These are phyloP conservation scores for Globisporangium ultimum DNA, from an alignment of 352 stramenopile species.

Conservation along the genomic window DNA sequence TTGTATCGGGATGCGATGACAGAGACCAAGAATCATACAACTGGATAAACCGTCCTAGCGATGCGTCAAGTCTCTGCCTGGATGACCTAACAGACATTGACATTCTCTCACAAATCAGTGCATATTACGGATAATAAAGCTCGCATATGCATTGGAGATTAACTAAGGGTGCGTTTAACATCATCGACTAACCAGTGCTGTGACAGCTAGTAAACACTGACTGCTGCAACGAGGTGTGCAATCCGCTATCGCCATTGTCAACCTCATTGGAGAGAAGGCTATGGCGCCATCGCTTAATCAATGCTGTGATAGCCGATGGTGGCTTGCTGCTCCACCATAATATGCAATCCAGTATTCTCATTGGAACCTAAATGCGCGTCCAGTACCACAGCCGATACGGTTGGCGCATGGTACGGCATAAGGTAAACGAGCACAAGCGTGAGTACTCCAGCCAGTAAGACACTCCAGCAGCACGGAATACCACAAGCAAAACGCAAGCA, in stretches of 20 bases:
- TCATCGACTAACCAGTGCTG: not conserved
- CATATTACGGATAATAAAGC: slow-evolving; percentile 23
- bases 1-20: not conserved
- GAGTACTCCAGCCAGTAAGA: not conserved
- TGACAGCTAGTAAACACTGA: not conserved
- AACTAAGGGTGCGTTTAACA: not conserved
- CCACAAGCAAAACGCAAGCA: not conserved
- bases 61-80: slow-evolving; percentile 41
- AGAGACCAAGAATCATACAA: slow-evolving; percentile 8
- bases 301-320: not conserved
- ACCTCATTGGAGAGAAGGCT: not conserved
- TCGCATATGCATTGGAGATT: not conserved
- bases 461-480: not conserved
- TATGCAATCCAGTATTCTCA: not conserved
- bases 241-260: not conserved
- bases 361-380: not conserved
- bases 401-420: not conserved
- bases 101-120: slow-evolving; percentile 41
- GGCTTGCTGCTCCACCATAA: not conserved
- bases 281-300: not conserved
- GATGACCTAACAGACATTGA: slow-evolving; percentile 61
- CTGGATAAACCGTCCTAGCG: slow-evolving; percentile 7
- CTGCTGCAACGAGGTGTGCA: not conserved
- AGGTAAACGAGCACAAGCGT: not conserved
- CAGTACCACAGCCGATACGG: no score